These are phyloP conservation scores for Fusarium algeriense DNA, from an alignment of 2,329 filamentous ascomycete genomes.

Conservation along the genomic window DNA sequence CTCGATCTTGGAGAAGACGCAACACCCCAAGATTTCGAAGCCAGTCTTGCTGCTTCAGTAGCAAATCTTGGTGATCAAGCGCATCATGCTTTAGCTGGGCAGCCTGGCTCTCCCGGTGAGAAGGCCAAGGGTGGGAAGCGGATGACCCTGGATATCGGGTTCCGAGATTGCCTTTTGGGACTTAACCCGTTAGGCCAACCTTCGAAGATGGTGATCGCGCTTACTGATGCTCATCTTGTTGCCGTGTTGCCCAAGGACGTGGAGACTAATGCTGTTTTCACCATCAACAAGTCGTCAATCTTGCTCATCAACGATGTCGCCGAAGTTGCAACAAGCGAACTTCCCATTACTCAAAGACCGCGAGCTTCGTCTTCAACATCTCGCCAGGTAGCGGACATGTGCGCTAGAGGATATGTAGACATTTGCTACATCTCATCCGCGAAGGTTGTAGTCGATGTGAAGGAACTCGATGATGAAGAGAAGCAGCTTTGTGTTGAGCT, in stretches of 20 bases:
- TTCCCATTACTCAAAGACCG: slow-evolving; percentile 35
- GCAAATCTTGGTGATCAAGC: slow-evolving; percentile 78
- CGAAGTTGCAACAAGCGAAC: slow-evolving; percentile 28
- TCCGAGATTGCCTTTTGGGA: slow-evolving; percentile 85
- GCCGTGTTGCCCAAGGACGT: slow-evolving; percentile 74
- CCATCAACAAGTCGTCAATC: slow-evolving; percentile 83
- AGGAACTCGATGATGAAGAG: slow-evolving; percentile 64
- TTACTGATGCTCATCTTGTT: slow-evolving; percentile 82
- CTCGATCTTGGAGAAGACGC: slow-evolving; percentile 76
- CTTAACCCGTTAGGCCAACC: slow-evolving; percentile 81
- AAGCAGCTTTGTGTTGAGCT: slow-evolving; percentile 84
- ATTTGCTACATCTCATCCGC: slow-evolving; percentile 90
- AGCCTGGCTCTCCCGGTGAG: slow-evolving; percentile 43
- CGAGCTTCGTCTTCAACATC: slow-evolving; percentile 55
- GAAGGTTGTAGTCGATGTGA: slow-evolving; percentile 73
- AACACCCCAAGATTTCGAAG: slow-evolving; percentile 78
- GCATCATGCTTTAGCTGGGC: slow-evolving; percentile 59
- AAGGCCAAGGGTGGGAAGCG: slow-evolving; percentile 61
- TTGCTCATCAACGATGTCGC: slow-evolving; percentile 83
- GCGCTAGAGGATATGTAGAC: slow-evolving; percentile 81
- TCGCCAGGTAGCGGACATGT: slow-evolving; percentile 67
- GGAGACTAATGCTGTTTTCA: slow-evolving; percentile 72
- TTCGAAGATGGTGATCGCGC: slow-evolving; percentile 82
- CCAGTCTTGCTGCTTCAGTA: slow-evolving; percentile 82
- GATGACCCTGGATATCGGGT: slow-evolving; percentile 77